A percentile compares a stretch with the other conserved stretches of the same genome.
Conservation (phyloP, 768 basidiomycete genomes). For the Psilocybe subaeruginosa region DNA sequence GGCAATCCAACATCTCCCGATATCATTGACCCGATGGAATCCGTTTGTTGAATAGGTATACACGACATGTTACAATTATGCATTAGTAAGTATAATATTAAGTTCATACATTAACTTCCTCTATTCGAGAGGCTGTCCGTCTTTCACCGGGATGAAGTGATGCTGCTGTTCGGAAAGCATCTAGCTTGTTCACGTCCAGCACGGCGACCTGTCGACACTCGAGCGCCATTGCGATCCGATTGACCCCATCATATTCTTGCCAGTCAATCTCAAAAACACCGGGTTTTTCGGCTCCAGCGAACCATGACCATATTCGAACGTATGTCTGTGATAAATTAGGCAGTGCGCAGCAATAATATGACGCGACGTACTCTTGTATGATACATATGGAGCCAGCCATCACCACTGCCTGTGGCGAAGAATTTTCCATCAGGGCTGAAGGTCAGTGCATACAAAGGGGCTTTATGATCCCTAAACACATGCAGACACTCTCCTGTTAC, state of each 20-base stretch:
- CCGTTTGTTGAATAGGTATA: not conserved
- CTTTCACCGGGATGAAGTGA: conserved; percentile 3
- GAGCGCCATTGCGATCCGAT: conserved; percentile 71
- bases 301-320: conserved; percentile 67
- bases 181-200: conserved; percentile 58
- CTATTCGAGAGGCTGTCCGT: conserved; percentile 6
- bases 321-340: conserved; percentile 35
- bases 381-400: conserved; percentile 78
- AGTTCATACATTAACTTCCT: conserved; percentile 7
- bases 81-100: conserved; percentile 1
- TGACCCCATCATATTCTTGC: conserved; percentile 54
- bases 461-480: conserved; percentile 71
- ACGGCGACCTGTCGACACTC: conserved; percentile 71
- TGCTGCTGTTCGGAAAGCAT: conserved; percentile 13
- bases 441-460: conserved; percentile 70
- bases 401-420: conserved; percentile 79
- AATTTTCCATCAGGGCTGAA: conserved; percentile 78
- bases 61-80: conserved; percentile 1
- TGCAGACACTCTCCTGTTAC: conserved; percentile 75
- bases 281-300: conserved; percentile 55
- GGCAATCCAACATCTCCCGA: conserved; percentile 7
- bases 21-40: not conserved
- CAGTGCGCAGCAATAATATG: conserved; percentile 10
- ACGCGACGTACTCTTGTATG: conserved; percentile 55
- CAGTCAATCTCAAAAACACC: conserved; percentile 81